A percentile compares a stretch with the other conserved stretches of the same genome.
Conservation (phyloP, 179 eudicot species). For the Corrigiola litoralis region DNA sequence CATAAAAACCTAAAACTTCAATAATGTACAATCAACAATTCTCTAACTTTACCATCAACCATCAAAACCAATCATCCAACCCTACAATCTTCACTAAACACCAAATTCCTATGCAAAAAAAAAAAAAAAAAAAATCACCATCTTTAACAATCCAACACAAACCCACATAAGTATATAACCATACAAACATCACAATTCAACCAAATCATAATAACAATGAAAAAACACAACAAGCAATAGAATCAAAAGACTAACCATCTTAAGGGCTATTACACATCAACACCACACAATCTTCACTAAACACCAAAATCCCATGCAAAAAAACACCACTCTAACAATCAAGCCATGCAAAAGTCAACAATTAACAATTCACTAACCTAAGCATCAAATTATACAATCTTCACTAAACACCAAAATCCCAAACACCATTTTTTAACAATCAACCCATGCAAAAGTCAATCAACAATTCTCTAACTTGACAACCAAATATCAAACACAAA, state of each 20-base stretch:
- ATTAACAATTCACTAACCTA: neutral
- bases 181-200: neutral
- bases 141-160: no score
- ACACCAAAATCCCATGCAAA: neutral
- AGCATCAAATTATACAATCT: neutral
- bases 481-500: no score
- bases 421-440: neutral
- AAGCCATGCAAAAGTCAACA: constrained; percentile 3
- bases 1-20: neutral
- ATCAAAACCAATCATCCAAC: neutral
- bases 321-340: neutral
- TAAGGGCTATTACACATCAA: no score
- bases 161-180: no score
- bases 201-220: no score
- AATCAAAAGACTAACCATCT: neutral
- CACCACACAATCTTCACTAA: no score
- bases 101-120: neutral
- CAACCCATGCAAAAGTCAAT: neutral
- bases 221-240: no score
- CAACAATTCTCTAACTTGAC: no score
- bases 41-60: neutral
- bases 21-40: neutral
- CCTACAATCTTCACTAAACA: no score
- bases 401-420: neutral
- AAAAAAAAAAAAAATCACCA: neutral